Evolutionary conservation across 305 asterid genomes (phyloP).

Genomic region (Fraxinus sp.): DNA sequence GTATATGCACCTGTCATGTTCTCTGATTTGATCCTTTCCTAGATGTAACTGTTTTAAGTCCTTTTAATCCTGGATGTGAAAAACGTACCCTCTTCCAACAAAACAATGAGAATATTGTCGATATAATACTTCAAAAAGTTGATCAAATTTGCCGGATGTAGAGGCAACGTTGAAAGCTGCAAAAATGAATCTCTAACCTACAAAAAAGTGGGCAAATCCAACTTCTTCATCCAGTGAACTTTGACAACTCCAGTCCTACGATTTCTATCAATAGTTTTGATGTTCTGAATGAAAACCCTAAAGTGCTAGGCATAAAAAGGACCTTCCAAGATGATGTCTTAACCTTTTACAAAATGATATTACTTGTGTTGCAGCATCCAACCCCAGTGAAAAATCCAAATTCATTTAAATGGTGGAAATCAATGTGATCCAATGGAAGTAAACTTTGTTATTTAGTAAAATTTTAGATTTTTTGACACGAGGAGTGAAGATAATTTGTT

Average conservation of each 20-base stretch:
- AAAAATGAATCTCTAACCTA: neutral
- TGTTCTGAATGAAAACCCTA: neutral
- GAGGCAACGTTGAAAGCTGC: neutral
- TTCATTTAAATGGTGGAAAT: neutral
- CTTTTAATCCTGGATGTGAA: neutral
- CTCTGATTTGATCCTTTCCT: neutral
- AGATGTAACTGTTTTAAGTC: neutral
- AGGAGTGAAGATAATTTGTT: neutral
- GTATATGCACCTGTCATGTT: neutral
- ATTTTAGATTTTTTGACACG: neutral
- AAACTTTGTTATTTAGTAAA: neutral
- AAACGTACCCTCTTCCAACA: neutral
- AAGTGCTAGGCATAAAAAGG: neutral
- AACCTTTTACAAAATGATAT: neutral
- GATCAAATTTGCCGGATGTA: neutral
- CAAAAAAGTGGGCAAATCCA: neutral
- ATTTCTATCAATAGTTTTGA: neutral
- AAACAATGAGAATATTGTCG: neutral
- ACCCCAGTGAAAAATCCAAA: neutral
- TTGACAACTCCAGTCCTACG: neutral
- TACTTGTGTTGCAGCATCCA: neutral
- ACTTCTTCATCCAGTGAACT: neutral
- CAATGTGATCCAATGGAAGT: neutral
- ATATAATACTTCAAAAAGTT: neutral
- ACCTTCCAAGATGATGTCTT: neutral